These are phyloP conservation scores for Sugiyamaella neomexicana DNA, from an alignment of 1,139 yeast species.

Conservation along the genomic window DNA sequence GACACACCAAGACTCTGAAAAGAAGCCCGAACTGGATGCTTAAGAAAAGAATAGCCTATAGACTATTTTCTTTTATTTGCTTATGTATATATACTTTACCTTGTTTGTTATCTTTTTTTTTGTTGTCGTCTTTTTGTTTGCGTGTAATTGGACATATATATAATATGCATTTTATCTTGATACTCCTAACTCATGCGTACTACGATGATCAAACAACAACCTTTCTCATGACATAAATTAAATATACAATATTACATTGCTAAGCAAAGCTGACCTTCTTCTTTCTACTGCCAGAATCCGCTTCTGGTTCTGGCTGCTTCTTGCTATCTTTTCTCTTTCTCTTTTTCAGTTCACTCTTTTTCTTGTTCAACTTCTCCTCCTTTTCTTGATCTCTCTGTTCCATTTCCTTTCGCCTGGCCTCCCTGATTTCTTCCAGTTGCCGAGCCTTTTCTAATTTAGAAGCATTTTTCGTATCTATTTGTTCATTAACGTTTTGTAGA, in stretches of 20 bases:
- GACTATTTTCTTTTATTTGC: conserved; percentile 3
- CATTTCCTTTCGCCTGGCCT: conserved; percentile 78
- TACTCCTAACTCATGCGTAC: neutral
- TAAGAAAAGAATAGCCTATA: neutral
- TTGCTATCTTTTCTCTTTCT: conserved; percentile 39
- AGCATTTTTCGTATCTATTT: conserved; percentile 77
- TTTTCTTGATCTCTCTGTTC: conserved; percentile 79
- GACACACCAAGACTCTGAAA: neutral
- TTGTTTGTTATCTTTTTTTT: no score
- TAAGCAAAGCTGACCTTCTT: conserved; percentile 34
- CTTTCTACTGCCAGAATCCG: conserved; percentile 16
- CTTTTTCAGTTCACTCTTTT: conserved; percentile 72
- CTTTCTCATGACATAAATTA: conserved; percentile 2
- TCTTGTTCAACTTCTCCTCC: conserved; percentile 66
- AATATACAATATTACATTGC: neutral
- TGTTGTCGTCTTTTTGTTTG: neutral
- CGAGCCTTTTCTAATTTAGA: conserved; percentile 87
- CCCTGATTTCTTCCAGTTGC: conserved; percentile 87
- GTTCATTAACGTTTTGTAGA: conserved; percentile 77
- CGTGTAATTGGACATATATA: no score
- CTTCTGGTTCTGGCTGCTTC: conserved; percentile 19
- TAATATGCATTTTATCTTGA: neutral
- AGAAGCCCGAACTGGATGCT: conserved; percentile 1
- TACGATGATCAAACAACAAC: neutral
- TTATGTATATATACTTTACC: no score